Conservation (phyloP, 2,329 filamentous ascomycete species). For the Zelopaecilomyces penicillatus region DNA sequence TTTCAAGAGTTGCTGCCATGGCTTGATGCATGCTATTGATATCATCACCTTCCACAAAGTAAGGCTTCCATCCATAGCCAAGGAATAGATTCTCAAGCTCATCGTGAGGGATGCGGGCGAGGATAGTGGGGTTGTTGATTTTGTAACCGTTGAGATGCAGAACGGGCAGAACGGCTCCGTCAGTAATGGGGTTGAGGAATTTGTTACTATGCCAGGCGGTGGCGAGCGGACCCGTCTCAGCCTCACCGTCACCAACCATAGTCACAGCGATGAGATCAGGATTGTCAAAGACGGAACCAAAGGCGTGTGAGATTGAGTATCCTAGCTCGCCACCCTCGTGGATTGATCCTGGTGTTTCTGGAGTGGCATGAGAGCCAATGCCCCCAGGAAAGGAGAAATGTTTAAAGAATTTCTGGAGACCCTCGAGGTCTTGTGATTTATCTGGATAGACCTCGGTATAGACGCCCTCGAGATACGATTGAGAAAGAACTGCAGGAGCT, state of each 20-base stretch:
- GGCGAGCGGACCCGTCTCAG: constrained; percentile 72
- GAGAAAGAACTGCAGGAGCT: constrained; percentile 66
- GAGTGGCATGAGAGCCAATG: constrained; percentile 69
- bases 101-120: constrained; percentile 65
- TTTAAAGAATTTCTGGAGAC: constrained; percentile 71
- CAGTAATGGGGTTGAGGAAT: constrained; percentile 70
- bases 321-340: constrained; percentile 76
- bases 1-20: constrained; percentile 69
- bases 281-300: constrained; percentile 67
- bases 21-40: constrained; percentile 70
- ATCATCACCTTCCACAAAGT: constrained; percentile 72
- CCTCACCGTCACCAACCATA: constrained; percentile 73
- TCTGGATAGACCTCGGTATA: constrained; percentile 72
- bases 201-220: constrained; percentile 79
- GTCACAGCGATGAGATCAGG: constrained; percentile 67
- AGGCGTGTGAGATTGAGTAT: constrained; percentile 74
- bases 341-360: constrained; percentile 67
- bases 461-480: constrained; percentile 68
- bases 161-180: constrained; percentile 69
- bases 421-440: constrained; percentile 59
- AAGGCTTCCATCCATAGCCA: constrained; percentile 72
- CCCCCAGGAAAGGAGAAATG: constrained; percentile 76
- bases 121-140: constrained; percentile 71
- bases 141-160: constrained; percentile 79
- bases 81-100: constrained; percentile 62